Conservation (phyloP, 495 filamentous ascomycete genomes). For the Clavariopsis aquatica region DNA sequence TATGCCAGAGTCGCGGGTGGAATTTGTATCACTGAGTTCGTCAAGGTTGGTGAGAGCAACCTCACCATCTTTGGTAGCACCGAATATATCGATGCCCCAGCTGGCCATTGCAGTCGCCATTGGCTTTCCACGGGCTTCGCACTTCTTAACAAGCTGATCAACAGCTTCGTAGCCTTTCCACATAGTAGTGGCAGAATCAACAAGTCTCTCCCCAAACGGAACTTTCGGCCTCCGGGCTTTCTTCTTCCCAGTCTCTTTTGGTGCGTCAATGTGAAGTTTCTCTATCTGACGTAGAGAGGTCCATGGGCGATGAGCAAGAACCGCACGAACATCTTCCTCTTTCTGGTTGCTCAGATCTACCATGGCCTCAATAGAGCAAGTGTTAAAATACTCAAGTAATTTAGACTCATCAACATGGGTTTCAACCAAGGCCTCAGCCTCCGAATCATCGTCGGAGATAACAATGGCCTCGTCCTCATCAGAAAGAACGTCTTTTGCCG, state of each 20-base stretch:
- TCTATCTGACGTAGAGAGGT: slow-evolving; percentile 61
- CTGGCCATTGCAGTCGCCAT: slow-evolving; percentile 68
- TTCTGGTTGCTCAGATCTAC: slow-evolving; percentile 74
- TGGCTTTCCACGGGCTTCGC: slow-evolving; percentile 68
- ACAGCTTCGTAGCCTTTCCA: slow-evolving; percentile 74
- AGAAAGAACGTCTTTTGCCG: neutral
- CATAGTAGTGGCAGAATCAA: slow-evolving; percentile 71
- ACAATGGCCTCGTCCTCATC: slow-evolving; percentile 35
- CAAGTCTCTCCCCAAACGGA: slow-evolving; percentile 68
- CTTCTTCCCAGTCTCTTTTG: slow-evolving; percentile 50
- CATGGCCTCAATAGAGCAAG: slow-evolving; percentile 68
- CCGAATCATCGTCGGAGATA: slow-evolving; percentile 42
- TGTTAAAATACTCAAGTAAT: slow-evolving; percentile 82
- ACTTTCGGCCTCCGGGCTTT: slow-evolving; percentile 47
- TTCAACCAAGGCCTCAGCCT: slow-evolving; percentile 54
- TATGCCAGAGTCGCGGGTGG: slow-evolving; percentile 67
- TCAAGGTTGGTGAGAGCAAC: slow-evolving; percentile 66
- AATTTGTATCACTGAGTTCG: slow-evolving; percentile 35
- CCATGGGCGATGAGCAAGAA: slow-evolving; percentile 73
- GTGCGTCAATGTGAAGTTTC: slow-evolving; percentile 55
- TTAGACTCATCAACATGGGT: slow-evolving; percentile 53
- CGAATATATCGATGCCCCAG: slow-evolving; percentile 78
- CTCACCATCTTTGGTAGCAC: slow-evolving; percentile 62
- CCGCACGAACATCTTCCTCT: slow-evolving; percentile 62
- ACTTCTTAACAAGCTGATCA: slow-evolving; percentile 72